phyloP scores from a whole-genome alignment of 2,329 filamentous ascomycete species.

The Ascochyta pisi region DNA sequence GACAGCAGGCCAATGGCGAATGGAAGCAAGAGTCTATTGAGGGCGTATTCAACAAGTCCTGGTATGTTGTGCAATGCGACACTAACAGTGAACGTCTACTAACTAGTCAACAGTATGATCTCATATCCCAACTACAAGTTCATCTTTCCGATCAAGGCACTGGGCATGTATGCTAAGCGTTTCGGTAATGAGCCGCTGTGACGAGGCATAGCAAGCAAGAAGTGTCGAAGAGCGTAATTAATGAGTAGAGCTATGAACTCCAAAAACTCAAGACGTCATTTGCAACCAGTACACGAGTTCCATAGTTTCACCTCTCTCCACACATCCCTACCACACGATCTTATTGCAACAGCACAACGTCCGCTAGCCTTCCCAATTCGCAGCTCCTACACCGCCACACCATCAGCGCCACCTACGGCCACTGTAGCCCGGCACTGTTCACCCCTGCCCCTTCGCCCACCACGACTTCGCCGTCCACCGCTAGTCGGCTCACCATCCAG shows the following conservation, averaged over 20 bases:
- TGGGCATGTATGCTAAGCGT: conserved; percentile 79
- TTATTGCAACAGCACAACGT: no score
- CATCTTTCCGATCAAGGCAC: conserved; percentile 89
- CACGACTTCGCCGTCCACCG: no score
- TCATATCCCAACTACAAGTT: conserved; percentile 99
- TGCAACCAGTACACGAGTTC: no score
- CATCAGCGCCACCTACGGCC: no score
- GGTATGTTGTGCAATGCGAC: conserved; percentile 54
- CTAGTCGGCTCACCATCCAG: no score
- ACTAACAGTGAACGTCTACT: conserved; percentile 6
- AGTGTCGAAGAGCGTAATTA: background rate
- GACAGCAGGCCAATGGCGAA: conserved; percentile 88
- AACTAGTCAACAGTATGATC: conserved; percentile 73
- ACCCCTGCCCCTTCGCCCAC: no score
- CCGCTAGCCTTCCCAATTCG: no score
- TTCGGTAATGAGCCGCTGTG: conserved; percentile 36
- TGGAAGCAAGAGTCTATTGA: conserved; percentile 97
- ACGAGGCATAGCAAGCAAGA: background rate
- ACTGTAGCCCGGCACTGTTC: no score
- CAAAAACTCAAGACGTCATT: background rate
- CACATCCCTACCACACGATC: no score
- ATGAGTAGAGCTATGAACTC: background rate
- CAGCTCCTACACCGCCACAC: no score
- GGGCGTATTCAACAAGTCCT: conserved; percentile 98
- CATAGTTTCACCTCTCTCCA: no score